Evolutionary conservation across 768 basidiomycete species (phyloP).

Genomic region (Mycena kentingensis): DNA sequence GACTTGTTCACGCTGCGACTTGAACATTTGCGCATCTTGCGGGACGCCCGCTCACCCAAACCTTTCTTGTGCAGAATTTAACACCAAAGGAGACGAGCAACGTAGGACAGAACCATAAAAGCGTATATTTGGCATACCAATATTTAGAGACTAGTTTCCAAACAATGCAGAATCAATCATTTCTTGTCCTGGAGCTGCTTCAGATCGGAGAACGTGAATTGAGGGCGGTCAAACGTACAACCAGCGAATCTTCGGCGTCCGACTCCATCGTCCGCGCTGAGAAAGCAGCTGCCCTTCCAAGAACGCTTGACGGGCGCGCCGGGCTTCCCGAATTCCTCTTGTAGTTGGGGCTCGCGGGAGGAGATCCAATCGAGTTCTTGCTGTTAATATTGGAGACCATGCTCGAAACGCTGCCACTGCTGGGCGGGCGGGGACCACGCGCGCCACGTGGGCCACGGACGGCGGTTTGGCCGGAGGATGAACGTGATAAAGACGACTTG

Average conservation of each 20-base stretch:
- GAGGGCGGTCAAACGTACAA: no score
- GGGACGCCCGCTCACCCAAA: conserved; percentile 6
- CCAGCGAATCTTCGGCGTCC: conserved; percentile 78
- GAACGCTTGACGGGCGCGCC: conserved; percentile 46
- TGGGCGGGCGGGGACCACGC: conserved; percentile 47
- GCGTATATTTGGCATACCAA: not conserved
- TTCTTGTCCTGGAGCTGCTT: not conserved
- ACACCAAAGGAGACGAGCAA: not conserved
- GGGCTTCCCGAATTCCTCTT: conserved; percentile 54
- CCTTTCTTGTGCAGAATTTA: conserved; percentile 9
- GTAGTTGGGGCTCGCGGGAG: conserved; percentile 40
- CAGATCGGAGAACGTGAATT: not conserved
- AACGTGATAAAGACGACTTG: conserved; percentile 22
- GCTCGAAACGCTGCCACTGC: conserved; percentile 50
- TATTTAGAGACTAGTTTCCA: no score
- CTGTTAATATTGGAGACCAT: conserved; percentile 62
- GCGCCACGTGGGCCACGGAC: conserved; percentile 47
- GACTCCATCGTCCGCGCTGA: conserved; percentile 81
- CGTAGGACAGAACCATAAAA: not conserved
- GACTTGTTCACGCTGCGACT: conserved; percentile 12
- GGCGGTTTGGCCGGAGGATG: conserved; percentile 29
- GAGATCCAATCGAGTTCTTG: conserved; percentile 41
- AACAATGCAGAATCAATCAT: no score
- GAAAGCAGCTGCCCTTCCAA: conserved; percentile 54
- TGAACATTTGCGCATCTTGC: conserved; percentile 16